Evolutionary conservation across 148 eudicot genomes (phyloP).

Genomic region (Fallopia convolvulus): DNA sequence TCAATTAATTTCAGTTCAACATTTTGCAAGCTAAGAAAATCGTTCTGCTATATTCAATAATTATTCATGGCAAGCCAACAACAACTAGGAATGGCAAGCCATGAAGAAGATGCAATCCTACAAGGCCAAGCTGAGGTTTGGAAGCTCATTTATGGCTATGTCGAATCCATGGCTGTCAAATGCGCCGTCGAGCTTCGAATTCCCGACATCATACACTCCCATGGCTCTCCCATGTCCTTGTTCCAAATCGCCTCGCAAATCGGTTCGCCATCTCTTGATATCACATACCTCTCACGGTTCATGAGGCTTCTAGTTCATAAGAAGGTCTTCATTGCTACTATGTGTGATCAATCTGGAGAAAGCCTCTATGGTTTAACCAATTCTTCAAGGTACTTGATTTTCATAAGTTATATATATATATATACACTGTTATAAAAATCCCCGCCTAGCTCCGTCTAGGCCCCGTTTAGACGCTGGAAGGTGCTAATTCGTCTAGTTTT

Average conservation of each 20-base stretch:
- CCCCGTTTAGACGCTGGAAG: too few species aligned
- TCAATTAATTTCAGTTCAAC: too few species aligned
- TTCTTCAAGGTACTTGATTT: background rate
- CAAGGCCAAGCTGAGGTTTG: background rate
- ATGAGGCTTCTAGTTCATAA: background rate
- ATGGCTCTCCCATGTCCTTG: background rate
- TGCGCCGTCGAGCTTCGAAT: conserved; percentile 14
- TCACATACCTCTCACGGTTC: background rate
- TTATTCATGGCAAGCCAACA: too few species aligned
- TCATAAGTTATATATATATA: too few species aligned
- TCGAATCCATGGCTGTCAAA: background rate
- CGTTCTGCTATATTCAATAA: too few species aligned
- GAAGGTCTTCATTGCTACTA: background rate
- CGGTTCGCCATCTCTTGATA: background rate
- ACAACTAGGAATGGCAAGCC: background rate
- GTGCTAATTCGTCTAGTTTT: too few species aligned
- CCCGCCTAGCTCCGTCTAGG: too few species aligned
- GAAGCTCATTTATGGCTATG: background rate
- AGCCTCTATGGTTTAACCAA: background rate
- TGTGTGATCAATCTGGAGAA: background rate
- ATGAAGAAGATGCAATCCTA: background rate
- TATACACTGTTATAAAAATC: too few species aligned
- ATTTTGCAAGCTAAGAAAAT: too few species aligned
- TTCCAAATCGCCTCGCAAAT: background rate
- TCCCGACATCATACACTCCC: background rate